Evolutionary conservation across 148 eudicot species (phyloP), one percentile per base, ranked within the genome.

Genomic region (Hydrangea macrophylla): DNA sequence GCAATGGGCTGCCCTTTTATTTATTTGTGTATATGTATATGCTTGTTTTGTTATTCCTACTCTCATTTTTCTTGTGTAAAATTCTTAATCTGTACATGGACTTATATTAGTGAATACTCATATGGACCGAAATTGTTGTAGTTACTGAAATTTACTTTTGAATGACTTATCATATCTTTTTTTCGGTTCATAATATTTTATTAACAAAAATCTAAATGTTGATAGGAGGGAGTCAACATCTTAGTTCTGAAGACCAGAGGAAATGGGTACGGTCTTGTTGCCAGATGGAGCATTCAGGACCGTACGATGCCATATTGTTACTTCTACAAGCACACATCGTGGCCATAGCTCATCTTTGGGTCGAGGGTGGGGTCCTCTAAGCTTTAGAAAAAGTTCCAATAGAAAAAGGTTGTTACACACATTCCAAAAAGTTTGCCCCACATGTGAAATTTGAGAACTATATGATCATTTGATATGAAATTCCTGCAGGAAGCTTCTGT

Each of bases 161-260:
- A 8, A 35, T n/a, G n/a, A n/a, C n/a, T n/a, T n/a, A 35, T 3
- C 39, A 3, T 35, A 4, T 35, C 39, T 35, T 4, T 35, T 35
- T 8, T 35, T 35, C 8, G 8, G 39, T 35, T 35, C 39, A 8
- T 35, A 35, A 35, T 35, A 35, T 35, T 35, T 35, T 4, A 35
- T 35, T 8, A 3, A 3, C 8, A 8, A 35, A 4, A 35, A 35
- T 35, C 8, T 35, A 35, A 35, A 35, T 35, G 4, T 35, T 35
- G 39, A 35, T 35, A 3, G 39, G 39, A 8, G 8, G 4, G 39
- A 35, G 8, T 32, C 13, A 39, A 63, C 22, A 10, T 65, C 9
- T 30, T 65, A 37, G 51, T 69, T 31, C n/a, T 61, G 25, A 17
- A 42, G 57, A 58, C 73, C 58, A 65, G 64, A 40, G 32, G 54